A percentile compares a stretch with the other conserved stretches of the same genome.
These are phyloP conservation scores for Naganishia kalamii DNA, from an alignment of 768 basidiomycete genomes.

Conservation along the genomic window DNA sequence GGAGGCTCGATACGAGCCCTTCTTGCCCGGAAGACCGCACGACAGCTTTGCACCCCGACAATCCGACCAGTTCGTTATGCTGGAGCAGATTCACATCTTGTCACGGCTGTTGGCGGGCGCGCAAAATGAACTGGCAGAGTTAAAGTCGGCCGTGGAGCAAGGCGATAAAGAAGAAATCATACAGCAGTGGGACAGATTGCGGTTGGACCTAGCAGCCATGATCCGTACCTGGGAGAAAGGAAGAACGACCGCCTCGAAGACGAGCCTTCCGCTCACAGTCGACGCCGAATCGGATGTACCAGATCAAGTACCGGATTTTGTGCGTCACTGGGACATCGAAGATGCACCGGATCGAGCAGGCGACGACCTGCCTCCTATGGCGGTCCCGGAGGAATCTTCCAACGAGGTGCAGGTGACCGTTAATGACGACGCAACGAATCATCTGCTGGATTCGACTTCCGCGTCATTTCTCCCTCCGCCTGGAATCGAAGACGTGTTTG, in stretches of 20 bases:
- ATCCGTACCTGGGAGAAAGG: constrained; percentile 41
- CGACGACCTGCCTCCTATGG: constrained; percentile 15
- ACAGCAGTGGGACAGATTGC: constrained; percentile 27
- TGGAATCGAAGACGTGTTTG: constrained; percentile 37
- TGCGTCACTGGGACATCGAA: constrained; percentile 25
- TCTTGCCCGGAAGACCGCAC: not conserved
- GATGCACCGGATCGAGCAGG: not conserved
- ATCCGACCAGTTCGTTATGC: constrained; percentile 25
- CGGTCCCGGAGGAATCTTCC: not conserved
- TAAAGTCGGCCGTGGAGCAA: not conserved
- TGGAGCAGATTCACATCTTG: constrained; percentile 13
- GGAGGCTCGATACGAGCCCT: not conserved
- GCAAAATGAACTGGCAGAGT: not conserved
- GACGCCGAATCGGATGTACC: not conserved
- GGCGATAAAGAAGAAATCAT: not conserved
- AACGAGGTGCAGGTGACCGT: not conserved
- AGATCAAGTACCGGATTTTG: constrained; percentile 22
- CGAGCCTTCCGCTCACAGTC: not conserved
- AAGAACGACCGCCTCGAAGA: constrained; percentile 22
- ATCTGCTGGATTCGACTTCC: constrained; percentile 17
- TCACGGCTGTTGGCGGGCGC: constrained; percentile 1
- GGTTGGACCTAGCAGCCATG: constrained; percentile 32
- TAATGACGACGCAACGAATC: constrained; percentile 9
- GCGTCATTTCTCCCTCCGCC: constrained; percentile 27
- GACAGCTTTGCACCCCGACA: constrained; percentile 26